phyloP scores from a whole-genome alignment of 2,329 filamentous ascomycete genomes.

The Fusarium cicatricum region DNA sequence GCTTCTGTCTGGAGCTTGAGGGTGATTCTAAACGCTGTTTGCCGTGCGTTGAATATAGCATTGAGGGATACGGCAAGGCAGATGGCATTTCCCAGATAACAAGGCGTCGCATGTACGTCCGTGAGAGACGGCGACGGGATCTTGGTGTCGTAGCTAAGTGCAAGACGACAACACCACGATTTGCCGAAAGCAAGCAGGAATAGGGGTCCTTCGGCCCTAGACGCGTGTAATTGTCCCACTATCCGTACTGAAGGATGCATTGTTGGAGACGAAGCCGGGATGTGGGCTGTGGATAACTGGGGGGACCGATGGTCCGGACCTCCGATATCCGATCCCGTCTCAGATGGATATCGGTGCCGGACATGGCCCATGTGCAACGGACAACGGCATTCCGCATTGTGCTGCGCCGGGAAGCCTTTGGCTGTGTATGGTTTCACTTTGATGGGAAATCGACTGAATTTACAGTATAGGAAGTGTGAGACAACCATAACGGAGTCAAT shows the following conservation, averaged over 20 bases:
- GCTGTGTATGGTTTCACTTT: no score
- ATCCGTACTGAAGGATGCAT: background rate
- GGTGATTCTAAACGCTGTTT: no score
- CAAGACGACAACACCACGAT: no score
- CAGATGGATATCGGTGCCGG: constrained; percentile 21
- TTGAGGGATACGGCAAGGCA: background rate
- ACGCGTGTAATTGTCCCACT: constrained; percentile 5
- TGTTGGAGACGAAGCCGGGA: constrained; percentile 3
- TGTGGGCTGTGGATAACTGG: constrained; percentile 3
- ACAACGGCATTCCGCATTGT: no score
- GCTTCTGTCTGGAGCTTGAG: no score
- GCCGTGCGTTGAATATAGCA: background rate
- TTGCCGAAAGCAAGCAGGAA: background rate
- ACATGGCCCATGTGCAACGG: background rate
- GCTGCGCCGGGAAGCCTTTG: no score
- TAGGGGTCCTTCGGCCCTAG: background rate
- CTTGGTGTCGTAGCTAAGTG: no score
- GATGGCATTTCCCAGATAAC: background rate
- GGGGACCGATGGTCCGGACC: constrained; percentile 21
- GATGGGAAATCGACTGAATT: no score
- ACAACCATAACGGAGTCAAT: no score
- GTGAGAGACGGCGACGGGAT: no score
- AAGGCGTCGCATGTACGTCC: no score
- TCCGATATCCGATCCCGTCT: constrained; percentile 25
- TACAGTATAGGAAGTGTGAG: no score